Percentiles rank a stretch among this genome's conserved stretches.
These are phyloP conservation scores for Aspergillus nidulans DNA, from an alignment of 495 filamentous ascomycete genomes.

Conservation along the genomic window DNA sequence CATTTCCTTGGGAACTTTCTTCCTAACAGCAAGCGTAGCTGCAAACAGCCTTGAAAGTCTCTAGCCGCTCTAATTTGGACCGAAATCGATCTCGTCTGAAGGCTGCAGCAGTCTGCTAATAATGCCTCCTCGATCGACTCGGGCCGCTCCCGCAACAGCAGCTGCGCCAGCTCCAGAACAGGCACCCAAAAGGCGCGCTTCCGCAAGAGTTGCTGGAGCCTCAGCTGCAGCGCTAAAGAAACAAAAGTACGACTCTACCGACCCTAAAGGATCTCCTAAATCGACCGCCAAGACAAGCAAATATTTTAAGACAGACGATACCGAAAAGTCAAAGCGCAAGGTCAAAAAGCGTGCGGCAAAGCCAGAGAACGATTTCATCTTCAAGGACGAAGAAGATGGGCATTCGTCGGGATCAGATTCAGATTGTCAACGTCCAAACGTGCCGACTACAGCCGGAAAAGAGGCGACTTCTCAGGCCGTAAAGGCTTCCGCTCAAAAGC, in stretches of 20 bases:
- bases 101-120: not conserved
- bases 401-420: slow-evolving; percentile 19
- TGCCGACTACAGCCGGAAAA: slow-evolving; percentile 4
- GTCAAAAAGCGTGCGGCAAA: slow-evolving; percentile 23
- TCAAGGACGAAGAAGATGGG: slow-evolving; percentile 15
- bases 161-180: slow-evolving; percentile 32
- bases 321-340: slow-evolving; percentile 28
- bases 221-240: slow-evolving; percentile 32
- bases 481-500: not conserved
- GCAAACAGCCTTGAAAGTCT: not conserved
- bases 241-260: slow-evolving; percentile 42
- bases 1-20: not conserved
- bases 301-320: slow-evolving; percentile 47
- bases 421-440: not conserved
- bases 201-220: slow-evolving; percentile 30
- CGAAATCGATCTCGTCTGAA: not conserved
- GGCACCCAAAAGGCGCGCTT: slow-evolving; percentile 39
- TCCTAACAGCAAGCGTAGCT: not conserved
- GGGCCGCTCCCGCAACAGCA: slow-evolving; percentile 33
- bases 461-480: slow-evolving; percentile 10
- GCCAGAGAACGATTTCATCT: slow-evolving; percentile 15
- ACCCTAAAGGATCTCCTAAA: slow-evolving; percentile 26
- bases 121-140: slow-evolving; percentile 29
- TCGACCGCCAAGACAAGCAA: slow-evolving; percentile 54
- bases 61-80: not conserved